A percentile compares a stretch with the other conserved stretches of the same genome.
Evolutionary conservation across 1,139 yeast species (phyloP).

Genomic region (Chernovozyma sophiae-reginae): DNA sequence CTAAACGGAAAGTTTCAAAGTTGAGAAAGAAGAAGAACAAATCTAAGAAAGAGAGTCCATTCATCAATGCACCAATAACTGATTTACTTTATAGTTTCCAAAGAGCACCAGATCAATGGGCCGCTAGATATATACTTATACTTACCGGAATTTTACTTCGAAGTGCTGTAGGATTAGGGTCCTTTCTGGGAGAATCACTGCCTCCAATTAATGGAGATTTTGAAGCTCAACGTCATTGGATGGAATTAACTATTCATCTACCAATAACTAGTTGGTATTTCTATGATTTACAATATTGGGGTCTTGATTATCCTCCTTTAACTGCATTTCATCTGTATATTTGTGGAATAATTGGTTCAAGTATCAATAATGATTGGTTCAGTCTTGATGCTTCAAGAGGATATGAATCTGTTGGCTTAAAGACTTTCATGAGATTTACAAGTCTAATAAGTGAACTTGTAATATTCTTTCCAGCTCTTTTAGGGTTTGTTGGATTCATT

Average conservation of each 20-base stretch:
- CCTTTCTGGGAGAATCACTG: conserved; percentile 66
- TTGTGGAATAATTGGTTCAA: conserved; percentile 67
- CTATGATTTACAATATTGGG: conserved; percentile 91
- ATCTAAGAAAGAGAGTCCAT: conserved; percentile 12
- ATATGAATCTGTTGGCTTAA: conserved; percentile 58
- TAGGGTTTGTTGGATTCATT: conserved; percentile 62
- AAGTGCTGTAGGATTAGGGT: conserved; percentile 85
- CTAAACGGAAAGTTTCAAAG: too few species aligned
- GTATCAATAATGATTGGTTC: conserved; percentile 71
- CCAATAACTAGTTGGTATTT: conserved; percentile 82
- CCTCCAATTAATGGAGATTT: conserved; percentile 92
- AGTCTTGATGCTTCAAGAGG: conserved; percentile 71
- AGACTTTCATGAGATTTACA: conserved; percentile 80
- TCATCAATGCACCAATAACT: conserved; percentile 32
- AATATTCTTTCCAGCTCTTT: conserved; percentile 75
- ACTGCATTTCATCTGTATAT: conserved; percentile 91
- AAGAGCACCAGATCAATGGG: conserved; percentile 82
- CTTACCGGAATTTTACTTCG: conserved; percentile 73
- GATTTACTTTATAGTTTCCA: conserved; percentile 39
- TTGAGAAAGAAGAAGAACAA: conserved; percentile 4
- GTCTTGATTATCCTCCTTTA: conserved; percentile 93
- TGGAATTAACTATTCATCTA: conserved; percentile 78
- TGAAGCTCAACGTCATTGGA: conserved; percentile 98
- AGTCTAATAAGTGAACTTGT: conserved; percentile 72
- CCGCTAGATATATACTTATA: conserved; percentile 73